These are phyloP conservation scores for Penicillium carneum DNA, from an alignment of 2,329 filamentous ascomycete genomes.

Conservation along the genomic window DNA sequence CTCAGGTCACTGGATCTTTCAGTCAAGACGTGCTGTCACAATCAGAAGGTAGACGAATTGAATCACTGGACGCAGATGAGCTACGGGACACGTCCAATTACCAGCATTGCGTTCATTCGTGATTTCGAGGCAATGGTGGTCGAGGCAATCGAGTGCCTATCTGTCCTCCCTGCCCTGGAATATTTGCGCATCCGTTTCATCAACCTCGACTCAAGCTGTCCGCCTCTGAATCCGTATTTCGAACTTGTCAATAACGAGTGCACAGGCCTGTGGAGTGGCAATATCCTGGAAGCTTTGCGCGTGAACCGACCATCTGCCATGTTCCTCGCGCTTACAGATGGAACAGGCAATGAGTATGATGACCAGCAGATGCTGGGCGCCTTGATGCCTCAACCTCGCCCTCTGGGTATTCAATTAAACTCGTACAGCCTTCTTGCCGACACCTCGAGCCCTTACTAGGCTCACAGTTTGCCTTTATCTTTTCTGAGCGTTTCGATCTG, in stretches of 20 bases:
- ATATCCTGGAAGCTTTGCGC: slow-evolving; percentile 68
- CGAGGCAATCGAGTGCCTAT: slow-evolving; percentile 67
- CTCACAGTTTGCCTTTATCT: background rate
- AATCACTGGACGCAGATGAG: background rate
- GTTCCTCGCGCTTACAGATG: slow-evolving; percentile 70
- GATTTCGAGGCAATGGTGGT: slow-evolving; percentile 74
- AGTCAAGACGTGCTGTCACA: slow-evolving; percentile 76
- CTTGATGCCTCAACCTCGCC: slow-evolving; percentile 3
- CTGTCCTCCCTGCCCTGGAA: slow-evolving; percentile 65
- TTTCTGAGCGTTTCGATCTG: background rate
- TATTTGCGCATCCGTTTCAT: slow-evolving; percentile 76
- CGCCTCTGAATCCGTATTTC: slow-evolving; percentile 76
- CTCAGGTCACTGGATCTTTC: slow-evolving; percentile 74
- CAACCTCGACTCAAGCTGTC: slow-evolving; percentile 74
- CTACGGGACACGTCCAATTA: slow-evolving; percentile 64
- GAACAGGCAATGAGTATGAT: slow-evolving; percentile 50
- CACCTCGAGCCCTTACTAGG: background rate
- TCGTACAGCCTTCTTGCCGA: slow-evolving; percentile 3
- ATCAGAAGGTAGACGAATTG: slow-evolving; percentile 14
- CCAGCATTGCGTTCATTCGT: slow-evolving; percentile 74
- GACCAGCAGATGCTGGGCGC: slow-evolving; percentile 1
- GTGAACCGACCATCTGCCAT: slow-evolving; percentile 64
- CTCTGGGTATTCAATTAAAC: slow-evolving; percentile 6
- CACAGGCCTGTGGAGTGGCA: slow-evolving; percentile 75
- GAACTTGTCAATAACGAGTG: slow-evolving; percentile 67